Evolutionary conservation across 176 grass and related monocot genomes (phyloP).

Genomic region (Hordeum marinum): DNA sequence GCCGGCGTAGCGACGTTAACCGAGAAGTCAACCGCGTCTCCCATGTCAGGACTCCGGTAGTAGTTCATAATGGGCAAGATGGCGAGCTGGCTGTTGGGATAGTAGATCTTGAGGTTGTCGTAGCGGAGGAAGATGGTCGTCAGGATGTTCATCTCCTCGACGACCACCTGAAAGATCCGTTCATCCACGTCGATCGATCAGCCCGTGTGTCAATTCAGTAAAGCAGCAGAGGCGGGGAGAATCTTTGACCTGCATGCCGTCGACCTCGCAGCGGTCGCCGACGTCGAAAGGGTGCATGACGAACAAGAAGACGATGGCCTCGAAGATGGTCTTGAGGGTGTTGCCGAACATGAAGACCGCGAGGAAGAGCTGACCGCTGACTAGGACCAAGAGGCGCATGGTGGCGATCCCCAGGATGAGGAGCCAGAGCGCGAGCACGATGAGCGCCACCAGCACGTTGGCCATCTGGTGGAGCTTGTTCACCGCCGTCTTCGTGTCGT

Average conservation of each 20-base stretch:
- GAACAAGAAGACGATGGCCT: slow-evolving; percentile 88
- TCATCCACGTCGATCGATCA: background rate
- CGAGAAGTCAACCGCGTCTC: slow-evolving; percentile 70
- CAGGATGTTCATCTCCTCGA: slow-evolving; percentile 98
- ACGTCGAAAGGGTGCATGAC: slow-evolving; percentile 97
- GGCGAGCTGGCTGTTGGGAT: slow-evolving; percentile 80
- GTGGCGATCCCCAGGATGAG: slow-evolving; percentile 77
- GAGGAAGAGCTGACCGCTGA: slow-evolving; percentile 78
- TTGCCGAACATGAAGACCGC: slow-evolving; percentile 90
- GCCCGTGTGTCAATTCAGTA: background rate
- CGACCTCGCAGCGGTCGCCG: slow-evolving; percentile 80
- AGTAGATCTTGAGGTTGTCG: slow-evolving; percentile 91
- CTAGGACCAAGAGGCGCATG: slow-evolving; percentile 65
- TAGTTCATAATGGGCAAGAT: slow-evolving; percentile 66
- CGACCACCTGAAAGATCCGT: slow-evolving; percentile 53
- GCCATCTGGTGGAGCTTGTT: slow-evolving; percentile 98
- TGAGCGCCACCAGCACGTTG: slow-evolving; percentile 57
- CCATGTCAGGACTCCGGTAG: slow-evolving; percentile 97
- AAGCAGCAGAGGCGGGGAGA: background rate
- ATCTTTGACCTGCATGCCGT: slow-evolving; percentile 62
- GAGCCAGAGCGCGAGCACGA: slow-evolving; percentile 81
- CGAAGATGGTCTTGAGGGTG: slow-evolving; percentile 84
- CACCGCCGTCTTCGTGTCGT: slow-evolving; percentile 95
- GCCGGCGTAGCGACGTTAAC: slow-evolving; percentile 71
- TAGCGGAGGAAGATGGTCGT: slow-evolving; percentile 88